A percentile compares a stretch with the other conserved stretches of the same genome.
These are phyloP conservation scores for Anisodus tanguticus DNA, from an alignment of 257 asterid species.

Conservation along the genomic window DNA sequence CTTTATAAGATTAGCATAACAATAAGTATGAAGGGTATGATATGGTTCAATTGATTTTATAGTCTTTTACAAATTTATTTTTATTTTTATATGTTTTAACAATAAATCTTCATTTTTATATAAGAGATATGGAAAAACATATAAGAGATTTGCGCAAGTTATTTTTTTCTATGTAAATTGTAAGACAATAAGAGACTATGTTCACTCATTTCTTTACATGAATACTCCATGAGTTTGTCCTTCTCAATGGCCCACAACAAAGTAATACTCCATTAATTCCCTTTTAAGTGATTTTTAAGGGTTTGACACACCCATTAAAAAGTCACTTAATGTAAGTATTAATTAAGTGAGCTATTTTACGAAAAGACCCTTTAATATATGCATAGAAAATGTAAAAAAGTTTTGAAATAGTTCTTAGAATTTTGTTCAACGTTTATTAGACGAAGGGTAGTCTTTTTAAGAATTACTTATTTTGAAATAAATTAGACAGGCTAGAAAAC, in stretches of 20 bases:
- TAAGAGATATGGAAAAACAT: not conserved
- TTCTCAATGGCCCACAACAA: not conserved
- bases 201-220: not conserved
- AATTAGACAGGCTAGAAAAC: not conserved
- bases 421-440: no score
- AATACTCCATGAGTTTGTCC: not conserved
- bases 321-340: not conserved
- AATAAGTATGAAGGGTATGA: not conserved
- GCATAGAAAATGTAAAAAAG: no score
- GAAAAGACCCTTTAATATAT: not conserved
- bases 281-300: not conserved
- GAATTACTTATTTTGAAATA: no score
- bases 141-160: no score
- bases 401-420: no score
- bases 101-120: not conserved
- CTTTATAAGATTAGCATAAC: not conserved
- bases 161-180: no score
- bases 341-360: not conserved
- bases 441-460: no score
- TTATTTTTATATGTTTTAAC: not conserved
- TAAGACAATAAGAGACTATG: no score
- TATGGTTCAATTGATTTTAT: not conserved
- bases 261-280: not conserved
- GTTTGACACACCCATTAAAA: not conserved
- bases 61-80: not conserved